Base-by-base conservation (phyloP, 2,329 filamentous ascomycete genomes). In the Pleurostoma richardsiae region DNA sequence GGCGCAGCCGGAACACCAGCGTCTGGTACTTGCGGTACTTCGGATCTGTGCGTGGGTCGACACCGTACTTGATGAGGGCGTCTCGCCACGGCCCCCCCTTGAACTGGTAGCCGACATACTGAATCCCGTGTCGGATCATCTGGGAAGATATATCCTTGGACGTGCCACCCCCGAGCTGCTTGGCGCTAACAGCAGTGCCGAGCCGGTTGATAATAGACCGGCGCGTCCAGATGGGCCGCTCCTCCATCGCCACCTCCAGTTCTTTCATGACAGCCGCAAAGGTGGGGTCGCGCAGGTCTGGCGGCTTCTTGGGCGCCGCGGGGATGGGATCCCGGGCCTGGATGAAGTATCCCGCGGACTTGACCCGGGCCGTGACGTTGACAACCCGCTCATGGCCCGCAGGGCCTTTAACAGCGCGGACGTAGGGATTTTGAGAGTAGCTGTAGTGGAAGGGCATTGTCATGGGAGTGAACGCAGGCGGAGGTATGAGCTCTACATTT, bases 1-100 rank as follows among this genome's bases (percentile, higher is more conserved):
- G 76, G 43, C 77, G 73, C 28, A 95, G 70, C 60, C 90, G 88
- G 70, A 96, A 95, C 68, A 89, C 86, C 52, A 96, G 74, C 0
- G 90, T 95, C 66, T 99, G 94, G 64, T 95, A 97, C 46, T 82
- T 73, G 31, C 90, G 85, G 60, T 86, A 91, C 46, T 83, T 78
- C 0, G 88, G 83, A 51, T 91, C 85, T 10, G 70, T 78, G 33
- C 94, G 82, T 3, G 94, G 94, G 61, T 99, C 94, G 26, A 95
- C 67, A 7, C 92, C 92, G 63, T 91, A 94, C 41, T 79, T 83
- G 52, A 96, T 82, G 45, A 96, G 82, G 3, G 88, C 85, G 63
- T 97, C 91, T 52, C 90, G 81, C 86, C 90, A 99, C 0, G 94
- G 91, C 0, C 94, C 94, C 27, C 87, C 90, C 49, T 87, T 86